Evolutionary conservation across 257 asterid genomes (phyloP), one percentile per base, ranked within the genome.

Genomic region (Galeopsis tetrahit): DNA sequence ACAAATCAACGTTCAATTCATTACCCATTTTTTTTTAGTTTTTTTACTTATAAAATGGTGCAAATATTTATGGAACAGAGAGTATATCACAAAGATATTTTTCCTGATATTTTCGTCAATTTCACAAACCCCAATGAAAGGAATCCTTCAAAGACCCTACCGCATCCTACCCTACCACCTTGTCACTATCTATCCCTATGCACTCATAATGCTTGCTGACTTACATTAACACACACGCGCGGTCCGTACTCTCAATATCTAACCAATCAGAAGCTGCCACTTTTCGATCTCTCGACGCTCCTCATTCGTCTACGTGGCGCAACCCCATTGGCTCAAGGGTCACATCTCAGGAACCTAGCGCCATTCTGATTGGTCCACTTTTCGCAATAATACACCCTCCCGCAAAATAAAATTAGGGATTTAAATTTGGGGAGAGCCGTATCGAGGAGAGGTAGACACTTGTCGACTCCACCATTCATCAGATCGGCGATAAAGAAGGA

Each of bases 401-500:
- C 64, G 9, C 21, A 46, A 51, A 71, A 66, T 48, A 49, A 81
- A 71, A 76, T 51, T 11, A 2, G 11, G 8, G 74, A 35, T 61
- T 80, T 81, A 85, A 79, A 79, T 76, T 56, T 55, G 66, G 77
- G 15, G 66, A 10, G 70, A 69, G 72, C 62, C 80, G 82, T 75
- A 80, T 76, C 79, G 75, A 77, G 73, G 80, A 82, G 78, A 76
- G 75, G 17, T 39, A 87, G 97, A 84, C 98, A 91, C 96, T 86
- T 91, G 97, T 87, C 96, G 87, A 69, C 75, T 76, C 91, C 84
- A 83, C 83, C 93, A 74, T 69, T 63, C 73, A 68, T 67, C 81
- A 15, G 11, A 72, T 79, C 83, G 84, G 85, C 83, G 92, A 82
- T 82, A 87, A 82, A 83, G 89, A 83, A 91, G 88, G 88, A 82